These are phyloP conservation scores for Exsudoporus frostii DNA, from an alignment of 768 basidiomycete species.

Conservation along the genomic window DNA sequence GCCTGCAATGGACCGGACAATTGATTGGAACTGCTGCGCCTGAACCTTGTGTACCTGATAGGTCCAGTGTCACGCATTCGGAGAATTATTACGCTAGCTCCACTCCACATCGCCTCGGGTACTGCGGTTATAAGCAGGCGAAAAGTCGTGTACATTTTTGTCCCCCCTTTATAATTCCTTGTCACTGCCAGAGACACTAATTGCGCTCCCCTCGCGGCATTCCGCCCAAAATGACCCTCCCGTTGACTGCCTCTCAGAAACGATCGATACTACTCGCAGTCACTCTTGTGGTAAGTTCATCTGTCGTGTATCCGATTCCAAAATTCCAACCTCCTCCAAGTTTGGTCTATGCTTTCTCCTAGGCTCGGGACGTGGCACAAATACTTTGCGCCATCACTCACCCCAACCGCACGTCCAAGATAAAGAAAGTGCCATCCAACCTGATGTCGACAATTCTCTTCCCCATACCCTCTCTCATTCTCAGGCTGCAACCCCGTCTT, in stretches of 20 bases:
- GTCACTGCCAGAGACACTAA: not conserved
- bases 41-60: not conserved
- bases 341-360: constrained; percentile 23
- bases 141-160: not conserved
- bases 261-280: constrained; percentile 28
- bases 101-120: not conserved
- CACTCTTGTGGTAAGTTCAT: constrained; percentile 22
- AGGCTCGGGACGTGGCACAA: constrained; percentile 1
- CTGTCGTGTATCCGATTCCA: not conserved
- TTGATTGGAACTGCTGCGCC: not conserved
- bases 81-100: not conserved
- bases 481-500: not conserved
- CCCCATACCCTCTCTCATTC: not conserved
- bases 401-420: not conserved
- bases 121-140: not conserved
- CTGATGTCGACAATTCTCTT: not conserved
- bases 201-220: not conserved
- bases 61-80: not conserved
- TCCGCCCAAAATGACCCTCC: constrained; percentile 17
- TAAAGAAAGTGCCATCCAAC: not conserved
- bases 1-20: too few species aligned
- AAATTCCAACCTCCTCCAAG: constrained; percentile 4
- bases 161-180: not conserved
- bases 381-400: constrained; percentile 2
- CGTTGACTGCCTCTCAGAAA: constrained; percentile 29